A percentile compares a stretch with the other conserved stretches of the same genome.
Evolutionary conservation across 768 basidiomycete genomes (phyloP).

Genomic region (Porphyrellus cyaneotinctus): DNA sequence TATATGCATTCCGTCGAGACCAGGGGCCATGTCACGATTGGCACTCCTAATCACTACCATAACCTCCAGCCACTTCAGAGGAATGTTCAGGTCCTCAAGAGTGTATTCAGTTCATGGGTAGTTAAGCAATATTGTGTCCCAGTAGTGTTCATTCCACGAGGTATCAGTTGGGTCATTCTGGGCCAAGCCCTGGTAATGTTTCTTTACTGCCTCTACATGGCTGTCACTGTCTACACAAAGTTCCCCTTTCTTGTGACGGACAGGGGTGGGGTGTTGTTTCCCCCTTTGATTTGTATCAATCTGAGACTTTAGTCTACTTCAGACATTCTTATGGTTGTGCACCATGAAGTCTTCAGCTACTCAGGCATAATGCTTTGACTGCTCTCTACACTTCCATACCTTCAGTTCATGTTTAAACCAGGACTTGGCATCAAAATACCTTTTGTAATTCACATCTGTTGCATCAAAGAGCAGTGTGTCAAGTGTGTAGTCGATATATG

Average conservation of each 20-base stretch:
- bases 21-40: neutral
- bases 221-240: neutral
- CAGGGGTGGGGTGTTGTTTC: neutral
- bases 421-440: too few relatives aligned
- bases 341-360: neutral
- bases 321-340: neutral
- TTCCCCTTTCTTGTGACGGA: neutral
- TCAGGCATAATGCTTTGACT: neutral
- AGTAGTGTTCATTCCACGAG: neutral
- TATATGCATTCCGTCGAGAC: neutral
- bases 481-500: too few relatives aligned
- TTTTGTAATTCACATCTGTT: too few relatives aligned
- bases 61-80: neutral
- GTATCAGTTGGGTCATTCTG: neutral
- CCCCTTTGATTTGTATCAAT: neutral
- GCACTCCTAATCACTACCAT: neutral
- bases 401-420: too few relatives aligned
- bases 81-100: neutral
- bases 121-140: neutral
- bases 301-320: neutral
- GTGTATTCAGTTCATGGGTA: neutral
- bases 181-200: neutral
- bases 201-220: neutral
- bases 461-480: too few relatives aligned
- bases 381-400: neutral